These are phyloP conservation scores for Suillus clintonianus DNA, from an alignment of 768 basidiomycete species.

Conservation along the genomic window DNA sequence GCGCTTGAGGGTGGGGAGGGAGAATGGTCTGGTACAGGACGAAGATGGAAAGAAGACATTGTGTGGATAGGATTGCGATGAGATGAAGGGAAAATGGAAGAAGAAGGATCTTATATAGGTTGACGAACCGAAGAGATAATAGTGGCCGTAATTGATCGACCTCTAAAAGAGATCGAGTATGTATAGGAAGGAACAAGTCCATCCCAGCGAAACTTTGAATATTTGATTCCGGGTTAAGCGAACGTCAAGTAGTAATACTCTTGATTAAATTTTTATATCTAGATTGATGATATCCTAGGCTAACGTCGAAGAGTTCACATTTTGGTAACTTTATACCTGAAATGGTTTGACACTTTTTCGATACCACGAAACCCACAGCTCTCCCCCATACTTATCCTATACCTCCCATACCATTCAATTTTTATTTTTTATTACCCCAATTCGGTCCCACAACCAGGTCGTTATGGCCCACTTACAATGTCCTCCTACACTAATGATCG, in stretches of 20 bases:
- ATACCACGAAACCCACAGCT: no score
- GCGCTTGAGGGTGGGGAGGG: slow-evolving; percentile 58
- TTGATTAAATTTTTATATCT: background rate
- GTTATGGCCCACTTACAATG: background rate
- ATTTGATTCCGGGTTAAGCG: slow-evolving; percentile 20
- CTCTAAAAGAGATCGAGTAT: background rate
- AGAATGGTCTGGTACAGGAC: slow-evolving; percentile 51
- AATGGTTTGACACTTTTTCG: slow-evolving; percentile 9
- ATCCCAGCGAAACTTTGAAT: slow-evolving; percentile 19
- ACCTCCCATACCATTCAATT: background rate
- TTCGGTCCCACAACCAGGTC: background rate
- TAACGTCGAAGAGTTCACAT: slow-evolving; percentile 22
- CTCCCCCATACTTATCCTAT: slow-evolving; percentile 11
- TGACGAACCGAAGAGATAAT: slow-evolving; percentile 11
- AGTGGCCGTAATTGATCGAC: slow-evolving; percentile 28
- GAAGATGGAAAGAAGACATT: slow-evolving; percentile 51
- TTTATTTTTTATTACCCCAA: background rate
- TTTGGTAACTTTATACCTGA: slow-evolving; percentile 30
- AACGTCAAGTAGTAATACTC: slow-evolving; percentile 4
- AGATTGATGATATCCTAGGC: slow-evolving; percentile 4
- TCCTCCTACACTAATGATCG: slow-evolving; percentile 5
- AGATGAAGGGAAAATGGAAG: slow-evolving; percentile 9
- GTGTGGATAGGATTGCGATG: slow-evolving; percentile 9
- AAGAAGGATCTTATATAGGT: slow-evolving; percentile 20
- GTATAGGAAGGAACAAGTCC: slow-evolving; percentile 14